Evolutionary conservation across 2,329 filamentous ascomycete genomes (phyloP), one percentile per base, ranked within the genome.

Genomic region (Thielaviopsis euricoi): DNA sequence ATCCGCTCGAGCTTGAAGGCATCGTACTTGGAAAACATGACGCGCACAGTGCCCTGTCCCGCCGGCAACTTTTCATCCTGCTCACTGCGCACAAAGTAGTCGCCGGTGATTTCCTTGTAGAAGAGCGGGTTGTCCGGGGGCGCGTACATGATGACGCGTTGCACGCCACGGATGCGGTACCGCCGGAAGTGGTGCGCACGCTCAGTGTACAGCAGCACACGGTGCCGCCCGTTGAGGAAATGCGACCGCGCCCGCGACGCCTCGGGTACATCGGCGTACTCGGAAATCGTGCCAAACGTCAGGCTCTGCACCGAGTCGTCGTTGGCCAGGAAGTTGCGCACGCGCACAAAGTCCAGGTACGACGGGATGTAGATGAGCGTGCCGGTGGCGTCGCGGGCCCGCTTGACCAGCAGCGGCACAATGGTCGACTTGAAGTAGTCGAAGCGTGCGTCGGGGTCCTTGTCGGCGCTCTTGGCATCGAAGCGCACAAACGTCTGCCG

Each of bases 171-270:
- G 57, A 98, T 77, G 63, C 81, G 79, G 67, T 93, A 89, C n/a
- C 93, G 79, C 54, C 89, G 82, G 76, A 97, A 97, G 70, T 98
- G 93, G 71, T 98, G 93, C n/a, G 90, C 87, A 60, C 93, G 83
- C 69, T 95, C 91, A 1, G 90, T 94, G 71, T 97, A 98, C 17
- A 98, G 74, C 46, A 98, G 71, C 19, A 97, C 78, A 21, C 82
- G 82, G 67, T 96, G 87, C 17, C 89, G 78, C 5, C 90, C 93
- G 46, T 76, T 86, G 62, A 89, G 73, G 71, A 98, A 97, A 67
- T 96, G 87, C 13, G 87, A 90, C 23, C 91, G 79, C 9, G 91
- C 89, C 46, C 91, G 82, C 49, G 88, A 85, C 29, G 89, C 85
- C 62, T 95, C 89, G 7, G 83, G 79, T 7, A 85, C 74, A 52